Conservation (phyloP, 2,329 filamentous ascomycete species). For the Lecanicillium sp. region DNA sequence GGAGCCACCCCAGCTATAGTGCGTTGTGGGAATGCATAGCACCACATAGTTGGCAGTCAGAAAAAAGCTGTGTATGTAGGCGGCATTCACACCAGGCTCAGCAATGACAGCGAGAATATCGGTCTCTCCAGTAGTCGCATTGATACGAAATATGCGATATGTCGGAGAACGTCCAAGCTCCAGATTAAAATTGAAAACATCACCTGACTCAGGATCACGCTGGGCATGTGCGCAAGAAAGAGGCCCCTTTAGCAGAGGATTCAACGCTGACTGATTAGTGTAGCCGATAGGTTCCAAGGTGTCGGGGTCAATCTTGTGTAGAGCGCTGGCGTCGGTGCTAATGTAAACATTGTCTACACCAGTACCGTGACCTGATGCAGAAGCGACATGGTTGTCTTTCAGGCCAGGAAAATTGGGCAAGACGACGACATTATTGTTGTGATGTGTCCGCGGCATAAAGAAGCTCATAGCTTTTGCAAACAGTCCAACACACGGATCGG, state of each 20-base stretch:
- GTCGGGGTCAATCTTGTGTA: constrained; percentile 57
- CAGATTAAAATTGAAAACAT: constrained; percentile 79
- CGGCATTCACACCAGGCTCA: constrained; percentile 38
- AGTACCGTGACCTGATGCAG: constrained; percentile 25
- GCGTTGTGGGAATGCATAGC: constrained; percentile 63
- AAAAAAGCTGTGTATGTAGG: constrained; percentile 81
- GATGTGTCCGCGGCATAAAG: constrained; percentile 32
- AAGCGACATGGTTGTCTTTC: constrained; percentile 13
- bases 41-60: constrained; percentile 63
- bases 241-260: constrained; percentile 59
- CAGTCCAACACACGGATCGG: constrained; percentile 65
- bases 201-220: constrained; percentile 62
- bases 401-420: constrained; percentile 56
- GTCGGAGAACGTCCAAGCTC: constrained; percentile 45
- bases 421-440: constrained; percentile 58
- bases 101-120: constrained; percentile 62
- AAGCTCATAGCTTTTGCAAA: constrained; percentile 63
- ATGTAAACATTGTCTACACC: constrained; percentile 41
- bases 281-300: constrained; percentile 65
- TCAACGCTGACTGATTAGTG: constrained; percentile 50
- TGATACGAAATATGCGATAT: constrained; percentile 64
- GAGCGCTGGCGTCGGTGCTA: constrained; percentile 44
- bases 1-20: constrained; percentile 48
- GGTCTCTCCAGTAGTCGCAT: constrained; percentile 53
- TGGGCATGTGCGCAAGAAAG: constrained; percentile 65